These are phyloP conservation scores for Wallacemonas sp. DNA, from an alignment of 208 protist genomes.

Conservation along the genomic window DNA sequence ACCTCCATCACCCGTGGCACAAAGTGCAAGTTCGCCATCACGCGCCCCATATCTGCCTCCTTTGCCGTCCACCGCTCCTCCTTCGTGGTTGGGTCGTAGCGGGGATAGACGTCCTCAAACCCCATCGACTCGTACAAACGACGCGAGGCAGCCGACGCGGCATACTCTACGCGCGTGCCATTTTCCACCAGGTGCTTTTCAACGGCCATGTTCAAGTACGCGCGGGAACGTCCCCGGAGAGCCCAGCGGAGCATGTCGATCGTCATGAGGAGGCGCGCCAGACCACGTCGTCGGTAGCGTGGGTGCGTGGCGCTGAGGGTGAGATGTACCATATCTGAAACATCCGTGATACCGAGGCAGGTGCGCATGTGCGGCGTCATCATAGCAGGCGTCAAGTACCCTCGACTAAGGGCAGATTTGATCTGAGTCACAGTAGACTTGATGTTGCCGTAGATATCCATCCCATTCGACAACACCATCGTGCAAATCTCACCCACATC, in stretches of 20 bases:
- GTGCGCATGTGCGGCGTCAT: constrained; percentile 49
- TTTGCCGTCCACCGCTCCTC: constrained; percentile 75
- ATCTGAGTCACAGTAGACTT: constrained; percentile 71
- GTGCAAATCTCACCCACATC: constrained; percentile 50
- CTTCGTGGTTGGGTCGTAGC: constrained; percentile 58
- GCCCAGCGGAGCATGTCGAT: constrained; percentile 79
- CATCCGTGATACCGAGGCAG: constrained; percentile 60
- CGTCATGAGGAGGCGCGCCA: constrained; percentile 69
- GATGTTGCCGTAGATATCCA: constrained; percentile 85
- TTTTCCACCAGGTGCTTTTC: constrained; percentile 74
- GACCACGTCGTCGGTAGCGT: constrained; percentile 43
- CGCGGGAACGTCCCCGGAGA: constrained; percentile 65
- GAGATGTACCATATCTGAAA: constrained; percentile 84
- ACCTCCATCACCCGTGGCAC: constrained; percentile 32
- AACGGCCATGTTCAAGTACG: constrained; percentile 85
- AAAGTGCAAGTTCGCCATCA: constrained; percentile 79
- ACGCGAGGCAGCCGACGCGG: constrained; percentile 53
- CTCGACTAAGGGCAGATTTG: constrained; percentile 59
- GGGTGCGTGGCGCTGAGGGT: constrained; percentile 80
- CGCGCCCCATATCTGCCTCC: constrained; percentile 80
- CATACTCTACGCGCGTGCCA: constrained; percentile 60
- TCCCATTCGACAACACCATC: constrained; percentile 76
- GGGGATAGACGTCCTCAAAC: constrained; percentile 77
- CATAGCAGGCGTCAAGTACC: constrained; percentile 26
- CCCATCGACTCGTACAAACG: constrained; percentile 74